Evolutionary conservation across 1,284 basidiomycete species (phyloP).

Genomic region (Tranzscheliella williamsii): DNA sequence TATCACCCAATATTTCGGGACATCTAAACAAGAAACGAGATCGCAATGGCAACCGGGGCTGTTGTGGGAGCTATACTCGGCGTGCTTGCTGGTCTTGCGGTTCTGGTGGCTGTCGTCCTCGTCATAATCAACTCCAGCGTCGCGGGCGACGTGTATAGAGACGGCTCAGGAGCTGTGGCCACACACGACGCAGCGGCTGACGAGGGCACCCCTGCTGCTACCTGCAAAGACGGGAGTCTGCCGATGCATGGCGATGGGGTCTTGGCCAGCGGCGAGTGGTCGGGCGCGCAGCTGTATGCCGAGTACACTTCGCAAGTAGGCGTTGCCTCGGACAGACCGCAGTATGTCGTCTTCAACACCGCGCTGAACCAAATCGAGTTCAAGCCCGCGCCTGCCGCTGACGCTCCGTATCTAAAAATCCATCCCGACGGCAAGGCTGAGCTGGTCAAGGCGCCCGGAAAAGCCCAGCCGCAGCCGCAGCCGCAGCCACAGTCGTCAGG

Average conservation of each 20-base stretch:
- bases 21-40: too few species aligned
- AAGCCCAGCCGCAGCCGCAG: too few species aligned
- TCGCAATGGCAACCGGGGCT: conserved; percentile 15
- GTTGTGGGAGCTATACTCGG: conserved; percentile 22
- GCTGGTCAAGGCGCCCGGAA: conserved; percentile 7
- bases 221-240: too few species aligned
- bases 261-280: too few species aligned
- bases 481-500: background rate
- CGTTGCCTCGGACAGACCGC: background rate
- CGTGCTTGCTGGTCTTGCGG: conserved; percentile 9
- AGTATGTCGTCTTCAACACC: conserved; percentile 26
- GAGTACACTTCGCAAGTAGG: conserved; percentile 13
- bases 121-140: background rate
- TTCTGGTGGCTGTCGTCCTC: conserved; percentile 13
- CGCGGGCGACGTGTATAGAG: too few species aligned
- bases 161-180: too few species aligned
- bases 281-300: conserved; percentile 12
- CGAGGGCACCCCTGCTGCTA: too few species aligned
- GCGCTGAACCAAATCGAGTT: conserved; percentile 19
- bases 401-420: conserved; percentile 17
- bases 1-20: too few species aligned
- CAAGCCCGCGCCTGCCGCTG: conserved; percentile 9
- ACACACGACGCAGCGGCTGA: too few species aligned
- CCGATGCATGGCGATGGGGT: too few species aligned
- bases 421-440: conserved; percentile 17